Conservation (phyloP, 345 rosid species). For the Lumnitzera littorea region DNA sequence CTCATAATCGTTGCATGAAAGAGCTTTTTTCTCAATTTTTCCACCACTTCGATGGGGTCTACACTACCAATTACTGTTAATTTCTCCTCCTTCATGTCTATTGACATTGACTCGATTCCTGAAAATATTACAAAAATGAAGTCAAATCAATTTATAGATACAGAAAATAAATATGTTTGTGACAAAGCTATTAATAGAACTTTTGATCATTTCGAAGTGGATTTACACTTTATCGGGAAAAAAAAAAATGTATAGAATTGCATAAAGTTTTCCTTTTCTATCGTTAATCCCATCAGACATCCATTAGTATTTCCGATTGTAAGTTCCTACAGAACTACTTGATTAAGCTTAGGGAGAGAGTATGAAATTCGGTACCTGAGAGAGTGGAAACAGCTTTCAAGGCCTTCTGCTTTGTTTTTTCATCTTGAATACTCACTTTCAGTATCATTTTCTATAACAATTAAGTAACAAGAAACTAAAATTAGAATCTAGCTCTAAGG, state of each 20-base stretch:
- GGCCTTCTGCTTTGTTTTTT: constrained; percentile 10
- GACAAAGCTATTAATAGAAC: too few species aligned
- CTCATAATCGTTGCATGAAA: constrained; percentile 2
- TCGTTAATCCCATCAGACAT: too few species aligned
- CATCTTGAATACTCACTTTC: constrained; percentile 3
- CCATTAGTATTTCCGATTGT: too few species aligned
- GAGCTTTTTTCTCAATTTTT: constrained; percentile 7
- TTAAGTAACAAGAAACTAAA: not conserved
- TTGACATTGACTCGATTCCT: constrained; percentile 8
- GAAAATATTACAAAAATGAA: not conserved
- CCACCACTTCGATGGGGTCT: constrained; percentile 10
- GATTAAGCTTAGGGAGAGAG: not conserved
- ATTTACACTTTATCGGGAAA: too few species aligned
- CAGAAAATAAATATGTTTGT: too few species aligned
- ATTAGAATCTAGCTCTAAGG: not conserved
- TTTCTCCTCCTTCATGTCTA: constrained; percentile 11
- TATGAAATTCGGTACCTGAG: constrained; percentile 1
- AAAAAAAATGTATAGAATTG: too few species aligned
- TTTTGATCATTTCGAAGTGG: too few species aligned
- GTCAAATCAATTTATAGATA: not conserved
- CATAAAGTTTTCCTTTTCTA: too few species aligned
- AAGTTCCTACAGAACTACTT: too few species aligned
- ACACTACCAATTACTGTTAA: constrained; percentile 8
- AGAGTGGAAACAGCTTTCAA: constrained; percentile 6
- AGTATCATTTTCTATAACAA: constrained; percentile 8